These are phyloP conservation scores for Phaeosphaeriaceae sp. DNA, from an alignment of 2,329 filamentous ascomycete species.

Conservation along the genomic window DNA sequence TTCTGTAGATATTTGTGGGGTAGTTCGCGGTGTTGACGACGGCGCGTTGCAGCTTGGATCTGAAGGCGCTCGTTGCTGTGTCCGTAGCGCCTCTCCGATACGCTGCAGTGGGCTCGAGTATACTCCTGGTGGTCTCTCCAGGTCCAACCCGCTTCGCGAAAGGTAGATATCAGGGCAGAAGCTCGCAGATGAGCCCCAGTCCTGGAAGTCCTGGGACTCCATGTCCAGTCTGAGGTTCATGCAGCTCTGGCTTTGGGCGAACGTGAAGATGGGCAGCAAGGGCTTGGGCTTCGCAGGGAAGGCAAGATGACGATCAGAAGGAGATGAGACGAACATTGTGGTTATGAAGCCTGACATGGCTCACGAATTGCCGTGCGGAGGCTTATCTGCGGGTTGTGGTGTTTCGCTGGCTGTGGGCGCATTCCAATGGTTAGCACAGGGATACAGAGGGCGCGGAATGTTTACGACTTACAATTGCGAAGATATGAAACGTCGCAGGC, in stretches of 20 bases:
- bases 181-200: slow-evolving; percentile 13
- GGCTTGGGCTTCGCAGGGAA: slow-evolving; percentile 44
- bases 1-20: slow-evolving; percentile 5
- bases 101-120: slow-evolving; percentile 44
- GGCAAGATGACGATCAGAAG: slow-evolving; percentile 37
- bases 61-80: slow-evolving; percentile 15
- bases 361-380: slow-evolving; percentile 14
- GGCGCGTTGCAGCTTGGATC: slow-evolving; percentile 1
- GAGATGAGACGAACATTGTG: slow-evolving; percentile 71
- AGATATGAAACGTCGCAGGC: slow-evolving; percentile 15
- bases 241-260: slow-evolving; percentile 53
- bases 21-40: slow-evolving; percentile 5
- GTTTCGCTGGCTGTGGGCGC: slow-evolving; percentile 24
- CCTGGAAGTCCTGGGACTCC: slow-evolving; percentile 22
- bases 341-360: slow-evolving; percentile 80
- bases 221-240: slow-evolving; percentile 29
- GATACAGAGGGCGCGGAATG: slow-evolving; percentile 32
- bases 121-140: slow-evolving; percentile 28
- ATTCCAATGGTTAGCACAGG: slow-evolving; percentile 45
- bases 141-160: slow-evolving; percentile 19
- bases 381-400: slow-evolving; percentile 26
- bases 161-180: slow-evolving; percentile 17
- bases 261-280: slow-evolving; percentile 53
- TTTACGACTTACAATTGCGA: not conserved
- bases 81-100: slow-evolving; percentile 35